phyloP scores from a whole-genome alignment of 2,329 filamentous ascomycete genomes.

The Juglanconis sp. region DNA sequence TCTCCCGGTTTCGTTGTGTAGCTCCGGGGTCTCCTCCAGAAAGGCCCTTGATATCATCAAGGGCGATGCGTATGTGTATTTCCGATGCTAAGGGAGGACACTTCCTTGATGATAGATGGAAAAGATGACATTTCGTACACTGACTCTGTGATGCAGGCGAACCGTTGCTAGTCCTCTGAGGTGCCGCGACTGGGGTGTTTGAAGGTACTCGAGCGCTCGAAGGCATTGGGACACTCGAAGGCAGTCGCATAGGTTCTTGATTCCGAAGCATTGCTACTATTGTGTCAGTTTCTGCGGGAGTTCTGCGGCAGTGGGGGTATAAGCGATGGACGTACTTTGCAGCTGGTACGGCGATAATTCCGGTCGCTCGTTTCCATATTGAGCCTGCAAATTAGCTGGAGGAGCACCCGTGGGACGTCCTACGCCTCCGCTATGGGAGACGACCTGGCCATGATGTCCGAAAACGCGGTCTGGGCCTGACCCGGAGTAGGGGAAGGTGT shows the following conservation, averaged over 20 bases:
- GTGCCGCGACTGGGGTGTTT: neutral
- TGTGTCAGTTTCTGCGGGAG: neutral
- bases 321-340: neutral
- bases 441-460: neutral
- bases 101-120: conserved; percentile 53
- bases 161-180: neutral
- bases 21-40: conserved; percentile 3
- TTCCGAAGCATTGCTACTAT: neutral
- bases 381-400: neutral
- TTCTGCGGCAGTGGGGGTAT: neutral
- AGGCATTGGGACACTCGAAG: neutral
- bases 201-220: neutral
- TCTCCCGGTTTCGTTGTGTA: conserved; percentile 1
- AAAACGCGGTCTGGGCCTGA: neutral
- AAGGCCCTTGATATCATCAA: conserved; percentile 54
- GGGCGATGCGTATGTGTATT: conserved; percentile 60
- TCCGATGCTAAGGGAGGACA: conserved; percentile 64
- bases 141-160: conserved; percentile 51
- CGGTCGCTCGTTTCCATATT: neutral
- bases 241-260: neutral
- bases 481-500: neutral
- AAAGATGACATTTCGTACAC: conserved; percentile 63
- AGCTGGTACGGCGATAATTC: neutral
- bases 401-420: neutral
- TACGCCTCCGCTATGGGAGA: neutral